Base-by-base conservation (phyloP, 768 basidiomycete species). In the Cyclocybe aegerita region DNA sequence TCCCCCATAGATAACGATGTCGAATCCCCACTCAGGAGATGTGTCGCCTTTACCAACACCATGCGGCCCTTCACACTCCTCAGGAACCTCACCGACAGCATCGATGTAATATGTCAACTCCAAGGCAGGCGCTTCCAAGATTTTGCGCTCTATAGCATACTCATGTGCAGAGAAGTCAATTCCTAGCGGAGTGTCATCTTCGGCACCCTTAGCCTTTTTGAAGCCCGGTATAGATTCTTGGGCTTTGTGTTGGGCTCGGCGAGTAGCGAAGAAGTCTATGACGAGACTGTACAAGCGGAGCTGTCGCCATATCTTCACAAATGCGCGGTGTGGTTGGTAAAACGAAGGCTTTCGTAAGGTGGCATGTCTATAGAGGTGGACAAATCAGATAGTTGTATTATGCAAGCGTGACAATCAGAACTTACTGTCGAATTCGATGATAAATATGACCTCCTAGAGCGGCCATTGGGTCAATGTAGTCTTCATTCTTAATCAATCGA, bases 1-100 rank as follows among this genome's bases (percentile, higher is more conserved):
- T 0, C 92, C 95, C 12, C 85, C 84, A 50, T 82, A 73, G n/a
- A 98, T 73, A 12, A 86, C 78, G 12, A 98, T 58, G 61, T 98
- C 91, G 17, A 97, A 70, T 2, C 95, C 96, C 91, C 94, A 98
- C 62, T 98, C 92, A 5, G 96, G 96, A 15, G 89, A 76, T 37
- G 86, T 62, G 60, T 90, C 94, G 1, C 92, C 88, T 61, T 97
- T 97, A 2, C 91, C 93, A 43, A 94, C 76, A 55, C 93, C 86
- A 60, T 80, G 73, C 5, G 77, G 66, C 49, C 82, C 81, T 12
- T 68, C 54, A 7, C 46, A 49, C 23, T 43, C 46, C 47, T 55
- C 50, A 29, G 90, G 86, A 3, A 92, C 89, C 29, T 81, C 75
- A 30, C 94, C 95, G 1, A 86, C 86, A 4, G 83, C 83, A 66